phyloP scores from a whole-genome alignment of 495 filamentous ascomycete genomes.

The Penicillium salamii region DNA sequence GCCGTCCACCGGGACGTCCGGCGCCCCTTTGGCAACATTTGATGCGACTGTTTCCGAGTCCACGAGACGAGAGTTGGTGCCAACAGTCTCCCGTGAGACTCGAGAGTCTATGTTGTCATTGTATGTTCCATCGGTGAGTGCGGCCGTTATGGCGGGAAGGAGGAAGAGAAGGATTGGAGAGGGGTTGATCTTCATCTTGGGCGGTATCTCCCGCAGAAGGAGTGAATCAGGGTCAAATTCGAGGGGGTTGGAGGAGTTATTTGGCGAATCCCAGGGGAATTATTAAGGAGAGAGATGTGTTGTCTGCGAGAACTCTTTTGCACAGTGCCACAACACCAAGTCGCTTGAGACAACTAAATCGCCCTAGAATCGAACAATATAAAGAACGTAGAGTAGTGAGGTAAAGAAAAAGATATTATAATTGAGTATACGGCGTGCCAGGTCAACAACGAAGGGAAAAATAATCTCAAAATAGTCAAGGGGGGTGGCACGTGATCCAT shows the following conservation, averaged over 20 bases:
- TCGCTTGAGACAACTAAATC: not conserved
- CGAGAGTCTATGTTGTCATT: conserved; percentile 9
- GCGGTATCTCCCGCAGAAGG: conserved; percentile 11
- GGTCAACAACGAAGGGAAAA: not conserved
- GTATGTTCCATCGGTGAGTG: conserved; percentile 18
- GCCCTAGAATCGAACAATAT: not conserved
- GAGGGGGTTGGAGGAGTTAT: not conserved
- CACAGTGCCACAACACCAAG: conserved; percentile 1
- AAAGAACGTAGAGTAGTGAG: not conserved
- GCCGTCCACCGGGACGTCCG: conserved; percentile 90
- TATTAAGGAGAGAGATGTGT: not conserved
- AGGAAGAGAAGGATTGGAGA: conserved; percentile 34
- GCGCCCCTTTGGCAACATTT: conserved; percentile 57
- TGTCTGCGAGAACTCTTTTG: conserved; percentile 5
- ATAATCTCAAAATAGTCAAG: not conserved
- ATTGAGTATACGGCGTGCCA: not conserved
- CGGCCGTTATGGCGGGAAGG: conserved; percentile 35
- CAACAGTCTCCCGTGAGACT: conserved; percentile 13
- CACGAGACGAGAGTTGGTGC: conserved; percentile 10
- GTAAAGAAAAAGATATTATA: not conserved
- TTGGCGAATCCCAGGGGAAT: not conserved
- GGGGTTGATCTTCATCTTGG: conserved; percentile 33
- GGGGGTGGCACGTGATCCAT: conserved; percentile 1
- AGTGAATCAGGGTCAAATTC: conserved; percentile 3
- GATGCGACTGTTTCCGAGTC: conserved; percentile 21